Evolutionary conservation across 2,329 filamentous ascomycete genomes (phyloP).

Genomic region (Dothistroma septosporum): DNA sequence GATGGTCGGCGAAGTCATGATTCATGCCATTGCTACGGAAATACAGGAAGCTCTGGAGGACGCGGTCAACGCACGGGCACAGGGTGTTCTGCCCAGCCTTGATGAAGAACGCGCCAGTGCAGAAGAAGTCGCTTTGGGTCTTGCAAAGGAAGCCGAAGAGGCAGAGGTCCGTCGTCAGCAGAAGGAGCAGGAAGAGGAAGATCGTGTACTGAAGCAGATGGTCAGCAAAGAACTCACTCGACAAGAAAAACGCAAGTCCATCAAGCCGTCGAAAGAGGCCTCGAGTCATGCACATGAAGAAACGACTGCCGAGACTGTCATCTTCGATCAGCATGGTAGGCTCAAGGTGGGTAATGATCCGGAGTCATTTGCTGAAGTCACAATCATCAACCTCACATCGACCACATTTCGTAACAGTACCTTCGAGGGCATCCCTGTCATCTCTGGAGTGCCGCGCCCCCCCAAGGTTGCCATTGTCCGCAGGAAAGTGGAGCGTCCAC

Average conservation of each 20-base stretch:
- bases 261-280: conserved; percentile 45
- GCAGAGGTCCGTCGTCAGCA: conserved; percentile 38
- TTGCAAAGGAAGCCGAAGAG: conserved; percentile 48
- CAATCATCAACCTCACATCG: conserved; percentile 19
- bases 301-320: conserved; percentile 18
- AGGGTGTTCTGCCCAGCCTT: conserved; percentile 73
- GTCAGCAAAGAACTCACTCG: conserved; percentile 64
- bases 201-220: conserved; percentile 65
- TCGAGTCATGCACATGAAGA: conserved; percentile 2
- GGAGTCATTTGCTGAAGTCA: conserved; percentile 26
- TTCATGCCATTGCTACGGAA: conserved; percentile 57
- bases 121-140: conserved; percentile 64
- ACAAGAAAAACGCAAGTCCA: conserved; percentile 56
- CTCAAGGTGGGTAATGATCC: conserved; percentile 21
- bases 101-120: conserved; percentile 85
- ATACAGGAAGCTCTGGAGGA: conserved; percentile 75
- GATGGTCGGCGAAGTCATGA: conserved; percentile 61
- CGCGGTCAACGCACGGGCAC: conserved; percentile 71
- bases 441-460: conserved; percentile 4
- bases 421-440: conserved; percentile 23
- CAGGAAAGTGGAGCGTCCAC: conserved; percentile 21
- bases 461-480: conserved; percentile 30
- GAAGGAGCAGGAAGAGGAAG: conserved; percentile 54
- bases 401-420: conserved; percentile 12
- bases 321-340: conserved; percentile 29